Base-by-base conservation (phyloP, 306 rosid species). In the Quercus wislizeni region DNA sequence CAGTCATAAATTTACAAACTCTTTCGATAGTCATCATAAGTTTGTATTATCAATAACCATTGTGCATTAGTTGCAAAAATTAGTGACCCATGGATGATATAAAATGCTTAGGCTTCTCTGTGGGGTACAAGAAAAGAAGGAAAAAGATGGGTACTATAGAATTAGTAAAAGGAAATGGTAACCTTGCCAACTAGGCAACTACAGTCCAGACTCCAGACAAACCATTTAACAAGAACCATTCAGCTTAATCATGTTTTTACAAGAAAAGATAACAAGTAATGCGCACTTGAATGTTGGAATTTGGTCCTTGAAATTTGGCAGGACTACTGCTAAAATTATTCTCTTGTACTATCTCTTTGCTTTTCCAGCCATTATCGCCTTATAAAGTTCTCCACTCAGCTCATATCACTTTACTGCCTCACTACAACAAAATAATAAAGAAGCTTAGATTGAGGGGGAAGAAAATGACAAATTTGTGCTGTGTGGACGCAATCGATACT, bases 321-420 rank as follows among this genome's bases (percentile, higher is more conserved):
- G 43, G 14, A 4, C 33, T 63, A n/a, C 30, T 31, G 72, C 15
- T 43, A 55, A 9, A 15, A 4, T 33, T 69, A n/a, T 41, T 83
- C 80, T 62, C 75, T 70, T 19, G 54, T 49, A 6, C 68, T 15
- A 52, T 20, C 35, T 56, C 35, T 55, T 69, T 58, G 62, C 78
- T 56, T 74, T 74, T 46, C 12, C 69, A 51, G 82, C 69, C 84
- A 68, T 73, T 33, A 76, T 80, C 84, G 41, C 61, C 76, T 56
- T 23, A 74, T 58, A 77, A 84, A 73, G 84, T 73, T 84, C 49
- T 68, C 84, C 79, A 80, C 84, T 41, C 75, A 84, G 64, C 46
- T 84, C 76, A 10, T 43, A 63, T 78, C 58, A 52, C 68, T 65
- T 35, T 2, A 35, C 63, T 69, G 15, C 21, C 71, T 58, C 38